phyloP scores from a whole-genome alignment of 1,139 yeast species.

The Schizosaccharomyces versatilis region DNA sequence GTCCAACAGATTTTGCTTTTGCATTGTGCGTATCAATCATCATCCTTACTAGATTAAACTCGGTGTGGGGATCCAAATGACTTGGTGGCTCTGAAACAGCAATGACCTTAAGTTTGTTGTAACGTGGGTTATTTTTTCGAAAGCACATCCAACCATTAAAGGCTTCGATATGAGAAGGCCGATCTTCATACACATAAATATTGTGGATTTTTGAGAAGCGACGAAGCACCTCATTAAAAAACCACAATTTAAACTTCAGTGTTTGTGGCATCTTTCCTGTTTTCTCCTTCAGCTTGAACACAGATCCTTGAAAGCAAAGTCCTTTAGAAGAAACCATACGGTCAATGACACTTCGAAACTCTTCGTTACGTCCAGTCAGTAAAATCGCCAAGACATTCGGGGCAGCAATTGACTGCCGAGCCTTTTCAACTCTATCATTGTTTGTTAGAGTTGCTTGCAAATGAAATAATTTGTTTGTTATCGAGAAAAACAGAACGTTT shows the following conservation, averaged over 20 bases:
- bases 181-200: slow-evolving; percentile 1
- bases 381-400: slow-evolving; percentile 1
- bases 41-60: neutral
- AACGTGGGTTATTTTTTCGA: neutral
- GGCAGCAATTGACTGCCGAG: neutral
- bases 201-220: neutral
- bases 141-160: neutral
- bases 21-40: neutral
- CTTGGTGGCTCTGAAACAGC: slow-evolving; percentile 1
- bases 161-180: neutral
- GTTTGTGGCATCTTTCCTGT: neutral
- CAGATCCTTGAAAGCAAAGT: neutral
- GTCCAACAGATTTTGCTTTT: neutral
- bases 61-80: neutral
- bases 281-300: neutral
- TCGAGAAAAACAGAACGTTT: neutral
- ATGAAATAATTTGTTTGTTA: neutral
- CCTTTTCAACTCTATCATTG: neutral
- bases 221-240: neutral
- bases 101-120: neutral
- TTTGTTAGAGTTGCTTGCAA: neutral
- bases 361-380: slow-evolving; percentile 1
- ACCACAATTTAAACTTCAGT: neutral
- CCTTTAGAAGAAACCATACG: neutral
- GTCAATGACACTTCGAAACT: neutral